Evolutionary conservation across 768 basidiomycete species (phyloP), one percentile per base, ranked within the genome.

Genomic region (Strobilomyces echinocephalus): DNA sequence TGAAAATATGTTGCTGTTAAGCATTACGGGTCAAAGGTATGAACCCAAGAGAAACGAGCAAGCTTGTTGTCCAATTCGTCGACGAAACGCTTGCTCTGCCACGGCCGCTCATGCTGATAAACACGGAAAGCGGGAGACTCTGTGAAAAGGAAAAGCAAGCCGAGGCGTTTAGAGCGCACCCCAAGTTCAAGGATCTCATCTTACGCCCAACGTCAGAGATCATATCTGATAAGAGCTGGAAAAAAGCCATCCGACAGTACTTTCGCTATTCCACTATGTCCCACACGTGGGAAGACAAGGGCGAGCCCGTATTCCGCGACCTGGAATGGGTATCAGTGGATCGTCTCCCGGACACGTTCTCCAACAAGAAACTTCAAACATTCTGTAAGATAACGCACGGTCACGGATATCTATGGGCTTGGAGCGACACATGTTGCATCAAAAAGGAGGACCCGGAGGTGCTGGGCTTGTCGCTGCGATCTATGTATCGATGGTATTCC

Each of bases 401-500:
- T 0, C 41, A 52, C 7, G 63, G 56, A 8, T 63, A 52, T 30
- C 5, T 7, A n/a, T 63, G 62, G 63, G 67, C 56, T 43, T 67
- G 59, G 65, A 53, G 53, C 1, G 65, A 66, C 20, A 65, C 65
- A 0, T 62, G 58, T n/a, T 67, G 65, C 28, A 65, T 67, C 24
- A 60, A 67, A 51, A 65, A 65, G 40, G 40, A 26, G 35, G 60
- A 54, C 21, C 53, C 18, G n/a, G 50, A 55, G 0, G 60, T 57
- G 21, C 40, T 60, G 40, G 42, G 49, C 24, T 24, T 52, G 43
- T 60, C 66, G 3, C 50, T 68, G 31, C 43, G 44, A 2, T 66
- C 66, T 15, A 67, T 67, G 66, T 68, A 57, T 41, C 38, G 24
- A 36, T 68, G 66, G 66, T 67, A 67, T 41, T 50, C 57, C 2